A percentile compares a stretch with the other conserved stretches of the same genome.
phyloP scores from a whole-genome alignment of 176 grass and related monocot genomes.

The Microstegium vimineum region DNA sequence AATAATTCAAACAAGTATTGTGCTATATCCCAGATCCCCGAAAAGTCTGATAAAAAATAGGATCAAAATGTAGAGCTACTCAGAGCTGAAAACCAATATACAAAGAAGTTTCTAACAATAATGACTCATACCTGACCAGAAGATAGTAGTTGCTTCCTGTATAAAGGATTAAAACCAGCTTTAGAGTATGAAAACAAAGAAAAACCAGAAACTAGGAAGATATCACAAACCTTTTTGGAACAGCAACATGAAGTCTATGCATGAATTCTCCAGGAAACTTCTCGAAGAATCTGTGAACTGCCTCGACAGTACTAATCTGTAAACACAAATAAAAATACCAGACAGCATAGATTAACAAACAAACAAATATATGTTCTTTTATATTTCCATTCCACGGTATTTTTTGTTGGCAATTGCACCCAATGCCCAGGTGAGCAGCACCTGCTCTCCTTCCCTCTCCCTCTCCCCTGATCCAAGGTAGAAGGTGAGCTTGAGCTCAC shows the following conservation, averaged over 20 bases:
- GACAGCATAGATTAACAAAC: slow-evolving; percentile 18
- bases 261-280: slow-evolving; percentile 93
- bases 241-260: slow-evolving; percentile 62
- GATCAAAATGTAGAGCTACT: background rate
- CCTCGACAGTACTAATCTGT: slow-evolving; percentile 85
- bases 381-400: background rate
- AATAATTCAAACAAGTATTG: background rate
- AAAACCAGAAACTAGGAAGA: slow-evolving; percentile 23
- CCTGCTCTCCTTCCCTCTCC: too few relatives aligned
- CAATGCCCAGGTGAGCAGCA: too few relatives aligned
- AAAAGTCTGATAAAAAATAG: background rate
- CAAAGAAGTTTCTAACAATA: background rate
- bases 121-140: slow-evolving; percentile 52
- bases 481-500: too few relatives aligned
- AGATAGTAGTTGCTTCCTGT: slow-evolving; percentile 67
- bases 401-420: too few relatives aligned
- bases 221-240: slow-evolving; percentile 64
- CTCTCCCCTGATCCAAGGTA: too few relatives aligned
- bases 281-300: slow-evolving; percentile 80
- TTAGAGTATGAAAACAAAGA: slow-evolving; percentile 28
- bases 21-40: background rate
- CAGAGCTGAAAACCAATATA: background rate
- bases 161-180: slow-evolving; percentile 27
- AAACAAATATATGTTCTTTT: background rate
- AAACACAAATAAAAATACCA: slow-evolving; percentile 17